phyloP scores from a whole-genome alignment of 306 rosid species.

The Quercus berberidifolia region DNA sequence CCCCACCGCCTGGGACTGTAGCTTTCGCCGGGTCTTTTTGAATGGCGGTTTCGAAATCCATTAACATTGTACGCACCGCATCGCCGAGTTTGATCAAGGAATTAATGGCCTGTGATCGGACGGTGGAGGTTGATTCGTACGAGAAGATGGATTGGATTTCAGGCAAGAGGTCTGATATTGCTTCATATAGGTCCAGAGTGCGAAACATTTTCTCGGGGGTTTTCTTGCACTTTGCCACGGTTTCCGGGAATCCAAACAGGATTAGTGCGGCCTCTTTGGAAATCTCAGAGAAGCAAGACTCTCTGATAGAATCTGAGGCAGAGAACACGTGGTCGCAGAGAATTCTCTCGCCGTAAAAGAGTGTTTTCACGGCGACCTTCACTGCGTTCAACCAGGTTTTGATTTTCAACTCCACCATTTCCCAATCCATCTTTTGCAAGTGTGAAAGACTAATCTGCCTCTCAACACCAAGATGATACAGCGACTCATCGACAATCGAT shows the following conservation, averaged over 20 bases:
- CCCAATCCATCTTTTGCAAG: constrained; percentile 73
- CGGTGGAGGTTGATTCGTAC: constrained; percentile 44
- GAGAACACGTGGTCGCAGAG: constrained; percentile 61
- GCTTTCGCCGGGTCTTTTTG: constrained; percentile 59
- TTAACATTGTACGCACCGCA: background rate
- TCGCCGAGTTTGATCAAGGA: constrained; percentile 45
- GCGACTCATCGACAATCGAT: constrained; percentile 61
- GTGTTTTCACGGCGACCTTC: constrained; percentile 41
- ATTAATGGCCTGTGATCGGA: constrained; percentile 43
- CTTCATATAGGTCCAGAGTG: constrained; percentile 62
- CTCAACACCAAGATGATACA: constrained; percentile 68
- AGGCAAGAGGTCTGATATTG: constrained; percentile 44
- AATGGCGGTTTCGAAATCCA: constrained; percentile 7
- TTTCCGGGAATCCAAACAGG: no score
- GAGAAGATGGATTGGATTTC: constrained; percentile 71
- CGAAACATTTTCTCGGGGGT: constrained; percentile 32
- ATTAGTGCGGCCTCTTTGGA: background rate
- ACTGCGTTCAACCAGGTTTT: constrained; percentile 61
- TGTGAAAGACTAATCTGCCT: constrained; percentile 40
- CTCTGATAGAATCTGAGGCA: constrained; percentile 30
- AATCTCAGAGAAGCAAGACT: constrained; percentile 59
- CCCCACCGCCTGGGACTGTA: constrained; percentile 65
- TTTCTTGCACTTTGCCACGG: no score
- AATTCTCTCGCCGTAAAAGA: constrained; percentile 54
- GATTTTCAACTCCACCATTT: constrained; percentile 53